These are phyloP conservation scores for Fusarium stilboides DNA, from an alignment of 2,329 filamentous ascomycete genomes.

Conservation along the genomic window DNA sequence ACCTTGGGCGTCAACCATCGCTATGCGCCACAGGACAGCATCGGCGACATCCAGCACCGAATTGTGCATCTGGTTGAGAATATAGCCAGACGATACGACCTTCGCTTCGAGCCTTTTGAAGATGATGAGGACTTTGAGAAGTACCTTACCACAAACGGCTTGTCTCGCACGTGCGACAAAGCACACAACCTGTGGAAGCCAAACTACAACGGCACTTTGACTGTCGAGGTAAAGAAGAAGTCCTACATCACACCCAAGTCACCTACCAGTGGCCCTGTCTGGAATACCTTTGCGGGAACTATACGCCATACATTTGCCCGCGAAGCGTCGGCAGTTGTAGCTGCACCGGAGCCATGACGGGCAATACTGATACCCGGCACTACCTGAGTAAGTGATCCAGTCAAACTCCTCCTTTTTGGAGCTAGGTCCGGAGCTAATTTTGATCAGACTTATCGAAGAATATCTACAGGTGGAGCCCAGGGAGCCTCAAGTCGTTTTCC, in stretches of 20 bases:
- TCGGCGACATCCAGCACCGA: constrained; percentile 5
- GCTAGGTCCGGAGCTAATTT: background rate
- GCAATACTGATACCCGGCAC: constrained; percentile 29
- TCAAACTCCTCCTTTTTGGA: background rate
- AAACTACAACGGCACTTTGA: background rate
- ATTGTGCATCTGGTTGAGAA: background rate
- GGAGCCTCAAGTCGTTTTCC: constrained; percentile 16
- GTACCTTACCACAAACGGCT: background rate
- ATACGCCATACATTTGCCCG: background rate
- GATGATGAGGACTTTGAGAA: constrained; percentile 10
- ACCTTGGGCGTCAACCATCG: constrained; percentile 71
- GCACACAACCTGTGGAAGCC: background rate
- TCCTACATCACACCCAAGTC: background rate
- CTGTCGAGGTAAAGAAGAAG: background rate
- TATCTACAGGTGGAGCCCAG: constrained; percentile 14
- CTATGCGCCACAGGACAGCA: constrained; percentile 13
- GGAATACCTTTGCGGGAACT: constrained; percentile 27
- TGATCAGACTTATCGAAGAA: constrained; percentile 10
- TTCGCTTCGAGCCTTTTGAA: constrained; percentile 16
- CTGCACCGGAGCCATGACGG: constrained; percentile 30
- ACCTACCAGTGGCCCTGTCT: constrained; percentile 8
- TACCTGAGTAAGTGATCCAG: constrained; percentile 16
- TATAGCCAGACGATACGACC: background rate
- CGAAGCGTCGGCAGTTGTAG: background rate
- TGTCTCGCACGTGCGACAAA: background rate